phyloP scores from a whole-genome alignment of 768 basidiomycete species.

The Amanita fuliginea region DNA sequence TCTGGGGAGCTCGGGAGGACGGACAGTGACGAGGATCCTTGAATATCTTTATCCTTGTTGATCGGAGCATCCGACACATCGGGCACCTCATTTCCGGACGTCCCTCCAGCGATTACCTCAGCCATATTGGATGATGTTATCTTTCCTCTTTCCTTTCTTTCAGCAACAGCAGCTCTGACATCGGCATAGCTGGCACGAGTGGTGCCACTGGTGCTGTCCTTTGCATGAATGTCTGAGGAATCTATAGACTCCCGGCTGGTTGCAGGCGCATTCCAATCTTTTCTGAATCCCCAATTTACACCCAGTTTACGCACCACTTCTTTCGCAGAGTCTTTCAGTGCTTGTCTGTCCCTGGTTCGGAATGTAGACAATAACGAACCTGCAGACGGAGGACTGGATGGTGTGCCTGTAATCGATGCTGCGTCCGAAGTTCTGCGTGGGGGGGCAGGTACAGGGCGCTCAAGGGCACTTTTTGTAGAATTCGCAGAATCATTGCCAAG shows the following conservation, averaged over 20 bases:
- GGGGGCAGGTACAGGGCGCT: constrained; percentile 14
- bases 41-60: not conserved
- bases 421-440: constrained; percentile 24
- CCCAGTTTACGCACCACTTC: constrained; percentile 93
- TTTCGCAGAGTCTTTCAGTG: constrained; percentile 72
- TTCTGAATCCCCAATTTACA: constrained; percentile 65
- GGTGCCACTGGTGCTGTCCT: constrained; percentile 22
- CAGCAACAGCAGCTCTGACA: constrained; percentile 65
- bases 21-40: constrained; percentile 14
- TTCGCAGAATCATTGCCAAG: constrained; percentile 2
- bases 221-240: constrained; percentile 15
- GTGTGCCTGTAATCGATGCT: constrained; percentile 17
- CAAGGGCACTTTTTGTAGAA: not conserved
- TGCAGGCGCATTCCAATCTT: constrained; percentile 26
- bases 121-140: constrained; percentile 3
- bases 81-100: not conserved
- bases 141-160: constrained; percentile 42
- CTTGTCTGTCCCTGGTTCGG: constrained; percentile 82
- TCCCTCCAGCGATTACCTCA: constrained; percentile 6
- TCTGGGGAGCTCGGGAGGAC: constrained; percentile 1
- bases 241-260: constrained; percentile 8
- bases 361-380: constrained; percentile 59
- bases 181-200: constrained; percentile 58
- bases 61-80: not conserved
- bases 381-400: constrained; percentile 31